Evolutionary conservation across 2,329 filamentous ascomycete species (phyloP), one percentile per base, ranked within the genome.

Genomic region (Colletotrichum noveboracense): DNA sequence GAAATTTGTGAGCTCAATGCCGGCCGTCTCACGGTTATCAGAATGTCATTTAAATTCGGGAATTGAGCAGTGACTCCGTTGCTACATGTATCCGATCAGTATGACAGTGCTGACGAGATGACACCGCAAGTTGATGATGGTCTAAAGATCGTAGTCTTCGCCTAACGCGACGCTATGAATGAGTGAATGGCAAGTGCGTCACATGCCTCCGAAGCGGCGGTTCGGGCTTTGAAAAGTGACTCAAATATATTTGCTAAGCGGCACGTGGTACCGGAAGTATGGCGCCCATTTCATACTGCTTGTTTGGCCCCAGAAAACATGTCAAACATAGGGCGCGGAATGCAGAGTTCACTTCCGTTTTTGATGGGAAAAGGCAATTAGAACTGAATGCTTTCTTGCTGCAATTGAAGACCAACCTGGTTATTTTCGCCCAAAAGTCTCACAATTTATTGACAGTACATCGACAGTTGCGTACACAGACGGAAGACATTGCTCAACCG

Each of bases 331-430:
- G 10, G 43, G 43, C 43, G n/a, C 43, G 43, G 4, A n/a, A 48
- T 21, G 43, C 43, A 21, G 7, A 3, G 10, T 21, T 48, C 43
- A 21, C n/a, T 48, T 48, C 18, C 18, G 6, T 12, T 48, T 10
- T 3, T 48, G 9, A 12, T 6, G 6, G 2, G n/a, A 48, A n/a
- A n/a, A 6, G 6, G 9, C 9, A 6, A 48, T 48, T 48, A 9
- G 9, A n/a, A 48, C 1, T 48, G n/a, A 48, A 48, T 1, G 9
- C 6, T 13, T 48, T 0, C 5, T 13, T 3, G 43, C 43, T 48
- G 10, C 43, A 0, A 21, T 13, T 21, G 1, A 48, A 1, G 43
- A 3, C 0, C 18, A 21, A 48, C 1, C 18, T 48, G 18, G 38
- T 2, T 12, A 7, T n/a, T 12, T 7, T 12, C 0, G 6, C 43